A percentile compares a stretch with the other conserved stretches of the same genome.
Evolutionary conservation across 768 basidiomycete species (phyloP).

Genomic region (Boletus subcaerulescens): DNA sequence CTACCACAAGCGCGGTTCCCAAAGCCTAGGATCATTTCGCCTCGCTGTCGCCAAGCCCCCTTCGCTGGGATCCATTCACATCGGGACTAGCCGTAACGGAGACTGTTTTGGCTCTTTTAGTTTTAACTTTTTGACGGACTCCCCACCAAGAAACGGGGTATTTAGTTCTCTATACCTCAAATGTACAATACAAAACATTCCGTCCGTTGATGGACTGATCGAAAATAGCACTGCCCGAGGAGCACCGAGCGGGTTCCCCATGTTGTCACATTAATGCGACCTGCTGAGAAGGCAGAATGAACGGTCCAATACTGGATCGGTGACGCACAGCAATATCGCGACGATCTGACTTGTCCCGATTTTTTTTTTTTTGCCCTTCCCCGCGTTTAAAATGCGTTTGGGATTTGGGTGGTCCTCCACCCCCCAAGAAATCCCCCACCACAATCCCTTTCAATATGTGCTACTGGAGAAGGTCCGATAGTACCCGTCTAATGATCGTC

Average conservation of each 20-base stretch:
- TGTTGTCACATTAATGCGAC: slow-evolving; percentile 21
- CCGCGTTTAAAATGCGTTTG: slow-evolving; percentile 26
- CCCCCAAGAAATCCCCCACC: slow-evolving; percentile 13
- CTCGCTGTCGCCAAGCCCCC: slow-evolving; percentile 16
- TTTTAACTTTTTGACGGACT: slow-evolving; percentile 34
- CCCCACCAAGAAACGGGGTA: slow-evolving; percentile 18
- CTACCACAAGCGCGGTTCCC: slow-evolving; percentile 7
- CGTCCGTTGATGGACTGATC: slow-evolving; percentile 11
- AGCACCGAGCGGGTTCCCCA: slow-evolving; percentile 28
- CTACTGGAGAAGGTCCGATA: slow-evolving; percentile 62
- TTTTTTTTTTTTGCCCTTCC: slow-evolving; percentile 18
- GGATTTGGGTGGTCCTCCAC: background rate
- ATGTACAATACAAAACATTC: slow-evolving; percentile 18
- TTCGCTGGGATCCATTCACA: slow-evolving; percentile 16
- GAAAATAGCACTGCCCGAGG: slow-evolving; percentile 33
- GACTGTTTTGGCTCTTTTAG: slow-evolving; percentile 34
- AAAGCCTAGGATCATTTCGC: slow-evolving; percentile 19
- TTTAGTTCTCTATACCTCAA: slow-evolving; percentile 20
- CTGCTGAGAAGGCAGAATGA: slow-evolving; percentile 15
- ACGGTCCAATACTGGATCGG: slow-evolving; percentile 25
- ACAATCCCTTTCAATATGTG: slow-evolving; percentile 51
- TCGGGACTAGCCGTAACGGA: slow-evolving; percentile 24
- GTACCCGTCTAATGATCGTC: slow-evolving; percentile 10
- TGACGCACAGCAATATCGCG: slow-evolving; percentile 22
- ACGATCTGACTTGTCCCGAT: slow-evolving; percentile 23